Conservation (phyloP, 805 yeast genomes). For the Nakazawaea holstii region DNA sequence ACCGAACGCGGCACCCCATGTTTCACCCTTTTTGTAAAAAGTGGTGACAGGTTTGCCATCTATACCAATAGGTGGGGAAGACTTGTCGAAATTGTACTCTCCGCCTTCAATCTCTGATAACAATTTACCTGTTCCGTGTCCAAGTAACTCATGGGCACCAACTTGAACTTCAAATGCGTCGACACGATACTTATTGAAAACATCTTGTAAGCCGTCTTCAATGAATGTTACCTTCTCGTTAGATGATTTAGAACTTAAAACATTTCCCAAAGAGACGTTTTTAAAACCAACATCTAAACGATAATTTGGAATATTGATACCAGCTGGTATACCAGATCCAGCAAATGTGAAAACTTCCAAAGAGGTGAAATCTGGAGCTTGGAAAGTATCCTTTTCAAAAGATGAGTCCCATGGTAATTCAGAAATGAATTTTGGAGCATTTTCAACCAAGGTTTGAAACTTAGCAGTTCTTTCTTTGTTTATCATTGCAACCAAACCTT, state of each 20-base stretch:
- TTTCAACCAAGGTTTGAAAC: slow-evolving; percentile 61
- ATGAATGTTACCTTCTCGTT: slow-evolving; percentile 69
- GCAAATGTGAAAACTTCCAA: slow-evolving; percentile 86
- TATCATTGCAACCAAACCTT: slow-evolving; percentile 85
- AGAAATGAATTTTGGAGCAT: slow-evolving; percentile 59
- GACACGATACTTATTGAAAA: slow-evolving; percentile 66
- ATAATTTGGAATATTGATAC: slow-evolving; percentile 89
- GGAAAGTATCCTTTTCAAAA: slow-evolving; percentile 79
- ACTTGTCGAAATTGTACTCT: slow-evolving; percentile 67
- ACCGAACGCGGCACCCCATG: slow-evolving; percentile 89
- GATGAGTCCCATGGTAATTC: slow-evolving; percentile 73
- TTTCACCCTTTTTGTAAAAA: slow-evolving; percentile 74
- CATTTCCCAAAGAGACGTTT: slow-evolving; percentile 85
- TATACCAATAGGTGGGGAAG: slow-evolving; percentile 55
- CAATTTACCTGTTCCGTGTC: slow-evolving; percentile 88
- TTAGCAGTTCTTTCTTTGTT: slow-evolving; percentile 82
- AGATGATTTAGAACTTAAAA: slow-evolving; percentile 67
- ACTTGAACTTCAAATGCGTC: slow-evolving; percentile 92
- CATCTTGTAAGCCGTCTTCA: slow-evolving; percentile 41
- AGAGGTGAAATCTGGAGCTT: slow-evolving; percentile 91
- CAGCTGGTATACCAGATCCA: slow-evolving; percentile 89
- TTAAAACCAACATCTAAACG: slow-evolving; percentile 81
- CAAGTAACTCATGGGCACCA: slow-evolving; percentile 86
- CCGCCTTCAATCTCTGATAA: slow-evolving; percentile 49
- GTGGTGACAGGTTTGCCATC: slow-evolving; percentile 60